These are phyloP conservation scores for Mucor lusitanicus DNA, from an alignment of 371 early-diverging fungal genomes.

Conservation along the genomic window DNA sequence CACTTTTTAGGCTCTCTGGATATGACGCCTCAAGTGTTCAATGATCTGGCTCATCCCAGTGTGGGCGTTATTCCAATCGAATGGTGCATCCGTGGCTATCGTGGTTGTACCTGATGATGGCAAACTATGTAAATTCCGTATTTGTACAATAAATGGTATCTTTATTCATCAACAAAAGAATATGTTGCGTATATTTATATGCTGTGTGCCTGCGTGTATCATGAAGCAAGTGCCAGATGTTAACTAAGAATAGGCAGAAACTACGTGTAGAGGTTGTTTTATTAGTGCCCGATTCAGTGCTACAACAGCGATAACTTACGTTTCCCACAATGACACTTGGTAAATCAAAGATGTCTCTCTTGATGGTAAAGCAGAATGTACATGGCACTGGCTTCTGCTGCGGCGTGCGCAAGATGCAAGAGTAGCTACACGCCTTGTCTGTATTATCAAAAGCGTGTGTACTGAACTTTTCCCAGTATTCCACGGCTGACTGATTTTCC, in stretches of 20 bases:
- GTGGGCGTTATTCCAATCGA: slow-evolving; percentile 57
- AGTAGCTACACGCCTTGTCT: slow-evolving; percentile 74
- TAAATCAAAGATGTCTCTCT: slow-evolving; percentile 90
- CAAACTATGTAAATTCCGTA: background rate
- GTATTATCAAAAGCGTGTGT: slow-evolving; percentile 89
- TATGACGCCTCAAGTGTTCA: slow-evolving; percentile 62
- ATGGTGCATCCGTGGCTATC: slow-evolving; percentile 48
- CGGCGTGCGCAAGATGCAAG: slow-evolving; percentile 73
- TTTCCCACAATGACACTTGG: slow-evolving; percentile 87
- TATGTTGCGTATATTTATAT: background rate
- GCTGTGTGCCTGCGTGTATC: background rate
- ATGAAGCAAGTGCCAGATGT: background rate
- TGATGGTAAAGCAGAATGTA: slow-evolving; percentile 91
- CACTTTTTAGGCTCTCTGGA: slow-evolving; percentile 35
- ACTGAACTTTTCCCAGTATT: slow-evolving; percentile 93
- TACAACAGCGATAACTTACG: slow-evolving; percentile 30
- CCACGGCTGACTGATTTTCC: slow-evolving; percentile 88
- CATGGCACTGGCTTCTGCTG: slow-evolving; percentile 76
- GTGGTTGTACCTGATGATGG: slow-evolving; percentile 16
- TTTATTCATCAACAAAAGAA: background rate
- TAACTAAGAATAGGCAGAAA: slow-evolving; percentile 52
- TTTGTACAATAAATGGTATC: background rate
- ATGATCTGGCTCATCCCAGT: slow-evolving; percentile 44
- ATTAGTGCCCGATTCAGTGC: background rate
- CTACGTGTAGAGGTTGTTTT: slow-evolving; percentile 19